phyloP scores from a whole-genome alignment of 495 filamentous ascomycete genomes.

The Aspergillus funiculosus region DNA sequence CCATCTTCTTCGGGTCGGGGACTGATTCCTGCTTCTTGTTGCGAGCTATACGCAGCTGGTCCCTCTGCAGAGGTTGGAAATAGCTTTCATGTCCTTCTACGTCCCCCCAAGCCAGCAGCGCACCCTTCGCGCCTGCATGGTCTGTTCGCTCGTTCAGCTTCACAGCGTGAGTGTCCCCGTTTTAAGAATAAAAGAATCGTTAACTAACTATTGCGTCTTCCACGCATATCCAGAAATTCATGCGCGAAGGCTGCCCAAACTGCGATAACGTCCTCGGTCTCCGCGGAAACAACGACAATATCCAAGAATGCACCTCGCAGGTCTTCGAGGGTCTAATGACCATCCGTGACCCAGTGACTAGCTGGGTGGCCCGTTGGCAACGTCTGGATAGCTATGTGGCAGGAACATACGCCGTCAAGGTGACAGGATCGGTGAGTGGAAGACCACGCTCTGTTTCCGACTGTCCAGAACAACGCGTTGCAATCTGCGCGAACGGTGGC shows the following conservation, averaged over 20 bases:
- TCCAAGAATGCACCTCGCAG: slow-evolving; percentile 89
- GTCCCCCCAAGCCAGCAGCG: slow-evolving; percentile 64
- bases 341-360: slow-evolving; percentile 65
- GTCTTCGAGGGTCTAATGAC: slow-evolving; percentile 88
- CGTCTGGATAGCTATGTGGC: slow-evolving; percentile 78
- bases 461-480: no score
- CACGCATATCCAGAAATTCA: slow-evolving; percentile 56
- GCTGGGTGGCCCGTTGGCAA: slow-evolving; percentile 94
- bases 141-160: slow-evolving; percentile 86
- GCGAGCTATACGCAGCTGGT: no score
- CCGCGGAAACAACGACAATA: slow-evolving; percentile 65
- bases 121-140: slow-evolving; percentile 93
- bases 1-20: no score
- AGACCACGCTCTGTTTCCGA: background rate
- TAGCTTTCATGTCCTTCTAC: slow-evolving; percentile 45
- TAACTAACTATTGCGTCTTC: background rate
- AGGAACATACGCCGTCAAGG: slow-evolving; percentile 91
- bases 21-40: no score
- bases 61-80: no score
- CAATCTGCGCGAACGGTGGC: no score
- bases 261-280: slow-evolving; percentile 88
- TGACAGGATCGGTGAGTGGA: slow-evolving; percentile 65
- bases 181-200: no score
- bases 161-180: slow-evolving; percentile 57
- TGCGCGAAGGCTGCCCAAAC: slow-evolving; percentile 86